Percentiles rank a stretch among this genome's conserved stretches.
These are phyloP conservation scores for Adansonia rubrostipa DNA, from an alignment of 441 rosid genomes.

Conservation along the genomic window DNA sequence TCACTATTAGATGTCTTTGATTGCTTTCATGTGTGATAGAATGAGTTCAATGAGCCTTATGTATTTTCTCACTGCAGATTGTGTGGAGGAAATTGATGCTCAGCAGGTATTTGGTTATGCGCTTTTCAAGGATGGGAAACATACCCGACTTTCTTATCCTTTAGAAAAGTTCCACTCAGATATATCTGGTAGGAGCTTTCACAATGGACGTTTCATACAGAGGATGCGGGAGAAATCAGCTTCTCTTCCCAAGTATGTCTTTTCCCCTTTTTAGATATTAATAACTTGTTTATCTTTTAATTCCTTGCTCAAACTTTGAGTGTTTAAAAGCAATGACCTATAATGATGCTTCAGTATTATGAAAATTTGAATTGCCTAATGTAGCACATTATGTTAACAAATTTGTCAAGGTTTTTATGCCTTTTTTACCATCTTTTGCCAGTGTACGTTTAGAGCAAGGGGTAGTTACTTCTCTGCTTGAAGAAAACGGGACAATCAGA, in stretches of 20 bases:
- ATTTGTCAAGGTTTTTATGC: background rate
- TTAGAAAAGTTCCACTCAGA: constrained; percentile 23
- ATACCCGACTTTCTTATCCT: constrained; percentile 23
- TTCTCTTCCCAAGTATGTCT: constrained; percentile 25
- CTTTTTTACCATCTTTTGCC: background rate
- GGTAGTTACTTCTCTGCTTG: constrained; percentile 21
- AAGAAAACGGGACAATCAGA: constrained; percentile 27
- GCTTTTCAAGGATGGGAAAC: constrained; percentile 29
- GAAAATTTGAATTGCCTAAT: background rate
- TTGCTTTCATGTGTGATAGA: background rate
- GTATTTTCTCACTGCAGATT: constrained; percentile 22
- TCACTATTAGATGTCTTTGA: background rate
- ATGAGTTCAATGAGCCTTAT: background rate
- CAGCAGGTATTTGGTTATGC: constrained; percentile 29
- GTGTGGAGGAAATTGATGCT: constrained; percentile 31
- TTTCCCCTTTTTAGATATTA: background rate
- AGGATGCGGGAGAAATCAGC: constrained; percentile 31
- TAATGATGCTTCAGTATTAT: background rate
- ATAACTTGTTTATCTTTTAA: background rate
- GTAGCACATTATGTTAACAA: background rate
- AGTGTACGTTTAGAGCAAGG: constrained; percentile 30
- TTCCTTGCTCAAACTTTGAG: background rate
- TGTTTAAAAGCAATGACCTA: background rate
- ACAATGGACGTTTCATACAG: constrained; percentile 32
- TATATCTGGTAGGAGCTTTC: constrained; percentile 32